Evolutionary conservation across 345 rosid genomes (phyloP), one percentile per base, ranked within the genome.

Genomic region (Theobroma cacao): DNA sequence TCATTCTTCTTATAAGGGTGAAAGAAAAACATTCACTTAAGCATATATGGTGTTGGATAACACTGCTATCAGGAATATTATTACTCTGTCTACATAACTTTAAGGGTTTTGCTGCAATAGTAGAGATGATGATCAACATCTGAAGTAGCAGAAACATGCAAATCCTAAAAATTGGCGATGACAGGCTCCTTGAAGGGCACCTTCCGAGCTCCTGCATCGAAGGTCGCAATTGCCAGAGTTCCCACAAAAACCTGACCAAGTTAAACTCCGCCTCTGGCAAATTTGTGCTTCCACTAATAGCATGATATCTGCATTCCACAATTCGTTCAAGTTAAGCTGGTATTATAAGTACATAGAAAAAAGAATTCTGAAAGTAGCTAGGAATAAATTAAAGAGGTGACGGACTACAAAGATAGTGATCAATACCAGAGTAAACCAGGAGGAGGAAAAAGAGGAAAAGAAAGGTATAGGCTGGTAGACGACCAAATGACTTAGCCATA

Each of bases 391-490:
- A n/a, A n/a, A n/a, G n/a, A n/a, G n/a, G n/a, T n/a, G n/a, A n/a
- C n/a, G n/a, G n/a, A n/a, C n/a, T n/a, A n/a, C n/a, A n/a, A n/a
- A n/a, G 53, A 14, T 14, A 2, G 40, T 28, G 26, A 40, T 45
- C n/a, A n/a, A n/a, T 70, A 70, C 75, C 60, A 36, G 60, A 47
- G 75, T 30, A 31, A 31, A 50, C 59, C 15, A 71, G 43, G 75
- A 48, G 75, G 41, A 71, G 75, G 36, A 70, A 47, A 3, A 52
- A 28, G 33, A 70, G 28, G 60, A 71, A 48, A 47, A 71, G 43
- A 17, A 31, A 48, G 59, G 59, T 28, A 18, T 71, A 48, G 40
- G 22, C 48, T 47, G 41, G 43, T 28, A 50, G 60, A 30, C 10
- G 28, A 18, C 34, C 40, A 11, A 31, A 71, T 18, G 18, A 50